Percentiles rank a stretch among this genome's conserved stretches.
Conservation (phyloP, 1,284 basidiomycete genomes). For the Naganishia liquefaciens region DNA sequence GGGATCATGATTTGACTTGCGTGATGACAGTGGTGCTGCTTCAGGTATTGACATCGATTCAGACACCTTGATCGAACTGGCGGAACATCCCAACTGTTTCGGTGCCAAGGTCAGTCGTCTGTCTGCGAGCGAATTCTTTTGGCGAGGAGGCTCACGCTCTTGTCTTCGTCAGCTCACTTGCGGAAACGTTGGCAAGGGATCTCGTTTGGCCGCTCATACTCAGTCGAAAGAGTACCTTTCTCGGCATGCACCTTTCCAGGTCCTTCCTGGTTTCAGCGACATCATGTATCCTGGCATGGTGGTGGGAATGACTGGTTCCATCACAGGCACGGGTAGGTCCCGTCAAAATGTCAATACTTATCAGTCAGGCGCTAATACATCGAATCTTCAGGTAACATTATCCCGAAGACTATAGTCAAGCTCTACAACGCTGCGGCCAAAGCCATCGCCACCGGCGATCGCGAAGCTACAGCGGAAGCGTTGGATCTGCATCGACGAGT, state of each 20-base stretch:
- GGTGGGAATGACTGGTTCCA: constrained; percentile 15
- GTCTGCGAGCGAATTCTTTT: background rate
- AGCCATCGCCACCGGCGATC: constrained; percentile 56
- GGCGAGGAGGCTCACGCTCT: background rate
- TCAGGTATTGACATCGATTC: constrained; percentile 84
- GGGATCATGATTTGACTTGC: background rate
- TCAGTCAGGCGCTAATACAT: constrained; percentile 57
- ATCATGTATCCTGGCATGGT: constrained; percentile 40
- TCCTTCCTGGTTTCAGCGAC: constrained; percentile 54
- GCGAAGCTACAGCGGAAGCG: constrained; percentile 66
- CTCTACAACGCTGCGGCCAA: constrained; percentile 61
- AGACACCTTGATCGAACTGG: constrained; percentile 70
- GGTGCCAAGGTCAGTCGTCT: constrained; percentile 63
- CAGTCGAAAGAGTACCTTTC: constrained; percentile 46
- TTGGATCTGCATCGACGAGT: constrained; percentile 68
- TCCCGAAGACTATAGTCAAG: constrained; percentile 69
- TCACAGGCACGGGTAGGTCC: constrained; percentile 28
- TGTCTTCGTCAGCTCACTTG: constrained; percentile 72
- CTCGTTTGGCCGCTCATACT: constrained; percentile 65
- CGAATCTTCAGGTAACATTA: constrained; percentile 72
- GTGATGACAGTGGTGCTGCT: constrained; percentile 56
- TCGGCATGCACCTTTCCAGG: constrained; percentile 39
- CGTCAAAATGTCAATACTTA: background rate
- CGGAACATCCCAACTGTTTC: constrained; percentile 81
- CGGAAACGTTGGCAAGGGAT: constrained; percentile 78